Percentiles rank a stretch among this genome's conserved stretches.
Evolutionary conservation across 1,284 basidiomycete species (phyloP).

Genomic region (Cryptococcus hybrid): DNA sequence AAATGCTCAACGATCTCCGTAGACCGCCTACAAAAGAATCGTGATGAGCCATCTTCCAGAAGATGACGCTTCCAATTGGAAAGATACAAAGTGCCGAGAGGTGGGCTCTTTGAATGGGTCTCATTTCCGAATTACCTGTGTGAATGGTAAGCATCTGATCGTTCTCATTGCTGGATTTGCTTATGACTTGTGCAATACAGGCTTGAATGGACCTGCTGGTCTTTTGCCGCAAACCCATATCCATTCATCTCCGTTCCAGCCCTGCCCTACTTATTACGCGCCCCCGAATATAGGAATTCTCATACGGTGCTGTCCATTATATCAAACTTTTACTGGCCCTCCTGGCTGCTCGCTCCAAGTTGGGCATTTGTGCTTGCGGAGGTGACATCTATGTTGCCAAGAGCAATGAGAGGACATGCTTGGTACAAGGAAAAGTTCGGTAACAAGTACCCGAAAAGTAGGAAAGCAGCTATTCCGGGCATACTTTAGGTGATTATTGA

Average conservation of each 20-base stretch:
- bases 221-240: slow-evolving; percentile 56
- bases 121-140: slow-evolving; percentile 93
- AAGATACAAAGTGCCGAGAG: slow-evolving; percentile 75
- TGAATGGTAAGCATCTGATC: slow-evolving; percentile 59
- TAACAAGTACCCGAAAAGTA: slow-evolving; percentile 62
- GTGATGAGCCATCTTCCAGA: slow-evolving; percentile 23
- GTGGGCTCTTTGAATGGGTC: slow-evolving; percentile 71
- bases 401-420: slow-evolving; percentile 71
- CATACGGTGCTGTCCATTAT: slow-evolving; percentile 1
- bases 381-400: slow-evolving; percentile 69
- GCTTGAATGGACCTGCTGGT: slow-evolving; percentile 80
- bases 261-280: slow-evolving; percentile 7
- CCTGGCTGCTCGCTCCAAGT: slow-evolving; percentile 58
- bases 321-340: slow-evolving; percentile 19
- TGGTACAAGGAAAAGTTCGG: slow-evolving; percentile 76
- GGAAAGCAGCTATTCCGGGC: slow-evolving; percentile 63
- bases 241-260: slow-evolving; percentile 52
- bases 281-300: slow-evolving; percentile 2
- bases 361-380: slow-evolving; percentile 74
- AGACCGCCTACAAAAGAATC: slow-evolving; percentile 35
- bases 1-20: slow-evolving; percentile 74
- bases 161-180: not conserved
- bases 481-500: slow-evolving; percentile 3
- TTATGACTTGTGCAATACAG: slow-evolving; percentile 34
- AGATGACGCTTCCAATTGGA: slow-evolving; percentile 37